Percentiles rank a stretch among this genome's conserved stretches.
Conservation (phyloP, 768 basidiomycete genomes). For the Rhizopogon sp. region DNA sequence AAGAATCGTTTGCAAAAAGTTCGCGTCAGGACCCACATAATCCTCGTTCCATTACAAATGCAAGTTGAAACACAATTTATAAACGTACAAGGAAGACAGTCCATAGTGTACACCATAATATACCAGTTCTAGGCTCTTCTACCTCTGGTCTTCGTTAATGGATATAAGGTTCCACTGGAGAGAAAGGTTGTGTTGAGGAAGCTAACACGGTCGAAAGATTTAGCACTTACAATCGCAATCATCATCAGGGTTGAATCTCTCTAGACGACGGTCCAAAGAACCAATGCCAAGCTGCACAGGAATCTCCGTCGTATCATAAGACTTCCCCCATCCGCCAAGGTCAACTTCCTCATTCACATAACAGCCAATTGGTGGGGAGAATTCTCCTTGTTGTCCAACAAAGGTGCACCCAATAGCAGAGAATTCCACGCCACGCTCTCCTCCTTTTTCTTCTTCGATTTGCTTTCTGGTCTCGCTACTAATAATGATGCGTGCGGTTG, state of each 20-base stretch:
- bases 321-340: slow-evolving; percentile 18
- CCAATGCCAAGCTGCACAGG: slow-evolving; percentile 16
- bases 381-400: neutral
- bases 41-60: no score
- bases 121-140: no score
- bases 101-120: no score
- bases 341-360: slow-evolving; percentile 11
- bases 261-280: slow-evolving; percentile 17
- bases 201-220: neutral
- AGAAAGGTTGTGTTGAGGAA: neutral
- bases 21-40: no score
- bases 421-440: neutral
- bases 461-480: neutral
- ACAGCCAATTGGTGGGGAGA: slow-evolving; percentile 11
- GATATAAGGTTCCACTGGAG: neutral
- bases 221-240: neutral
- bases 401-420: neutral
- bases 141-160: neutral
- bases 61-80: no score
- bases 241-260: slow-evolving; percentile 19
- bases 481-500: neutral
- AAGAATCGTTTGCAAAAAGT: no score
- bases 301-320: slow-evolving; percentile 3
- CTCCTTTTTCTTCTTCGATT: neutral
- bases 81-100: no score